Evolutionary conservation across 257 asterid genomes (phyloP), one percentile per base, ranked within the genome.

Genomic region (Eucommia ulmoides): DNA sequence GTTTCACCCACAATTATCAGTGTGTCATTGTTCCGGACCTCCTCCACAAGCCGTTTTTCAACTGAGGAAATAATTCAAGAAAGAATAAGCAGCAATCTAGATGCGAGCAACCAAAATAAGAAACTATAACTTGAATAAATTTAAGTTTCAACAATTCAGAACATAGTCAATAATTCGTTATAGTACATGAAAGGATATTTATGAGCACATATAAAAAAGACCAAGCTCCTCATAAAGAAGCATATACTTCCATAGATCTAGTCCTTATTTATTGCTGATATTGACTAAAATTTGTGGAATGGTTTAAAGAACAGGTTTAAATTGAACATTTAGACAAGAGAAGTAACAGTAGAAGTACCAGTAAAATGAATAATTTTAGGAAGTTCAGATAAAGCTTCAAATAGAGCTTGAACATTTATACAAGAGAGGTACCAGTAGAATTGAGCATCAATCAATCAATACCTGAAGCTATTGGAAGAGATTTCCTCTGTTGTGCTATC

Each of bases 1-100:
- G 98, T 85, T 69, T 89, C 96, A 69, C 98, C 98, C 45, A 89
- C 98, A 71, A 89, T 72, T 60, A 89, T 85, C 41, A 89, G 76
- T 3, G 89, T 65, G 62, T 78, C 88, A 42, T 85, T 76, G n/a
- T 71, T 76, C 49, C 66, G 62, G 53, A 82, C 84, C 78, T 89
- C 96, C 66, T 85, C 98, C 70, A 89, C 55, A 19, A 89, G 94
- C 59, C 75, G 68, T 71, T 67, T 82, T 78, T 79, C 85, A 58
- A 68, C 98, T 85, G 74, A 61, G 15, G 48, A 42, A 60, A 24
- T 46, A 52, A 55, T 49, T 16, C 21, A 17, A 54, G 54, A 29
- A 51, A 12, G 20, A 25, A 19, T 20, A 24, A 25, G 14, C 2
- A 24, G 23, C 0, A 19, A n/a, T 26, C 8, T 23, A 17, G 8